Conservation (phyloP, 1,284 basidiomycete species). For the Phellopilus nigrolimitatus region DNA sequence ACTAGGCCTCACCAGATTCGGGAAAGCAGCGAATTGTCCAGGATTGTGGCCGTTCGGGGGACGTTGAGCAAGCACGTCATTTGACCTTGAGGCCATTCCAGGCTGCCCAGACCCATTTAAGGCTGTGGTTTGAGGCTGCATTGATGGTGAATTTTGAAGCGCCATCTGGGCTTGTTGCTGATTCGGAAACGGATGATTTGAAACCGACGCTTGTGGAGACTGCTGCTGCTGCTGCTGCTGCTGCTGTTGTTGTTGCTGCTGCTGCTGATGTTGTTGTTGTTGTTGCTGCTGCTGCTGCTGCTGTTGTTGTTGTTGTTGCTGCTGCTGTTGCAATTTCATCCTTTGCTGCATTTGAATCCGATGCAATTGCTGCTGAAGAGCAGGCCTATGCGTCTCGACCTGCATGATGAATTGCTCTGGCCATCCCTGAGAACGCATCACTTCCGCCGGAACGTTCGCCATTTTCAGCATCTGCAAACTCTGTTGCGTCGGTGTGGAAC, state of each 20-base stretch:
- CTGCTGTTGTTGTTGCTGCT: neutral
- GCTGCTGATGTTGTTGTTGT: neutral
- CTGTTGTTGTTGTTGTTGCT: neutral
- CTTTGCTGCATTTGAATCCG: constrained; percentile 23
- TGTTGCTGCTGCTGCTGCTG: constrained; percentile 7
- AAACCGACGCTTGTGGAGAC: no score
- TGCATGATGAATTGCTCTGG: constrained; percentile 46
- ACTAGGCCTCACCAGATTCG: neutral
- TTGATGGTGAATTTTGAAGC: neutral
- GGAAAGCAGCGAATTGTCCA: neutral
- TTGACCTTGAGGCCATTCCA: neutral
- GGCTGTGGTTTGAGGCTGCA: neutral
- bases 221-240: constrained; percentile 6
- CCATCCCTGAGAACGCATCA: constrained; percentile 50
- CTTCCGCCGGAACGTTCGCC: constrained; percentile 39
- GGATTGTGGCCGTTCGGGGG: neutral
- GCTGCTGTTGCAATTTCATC: constrained; percentile 4
- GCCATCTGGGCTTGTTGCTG: neutral
- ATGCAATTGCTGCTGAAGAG: constrained; percentile 24
- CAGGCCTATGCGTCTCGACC: constrained; percentile 51
- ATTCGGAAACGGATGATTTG: neutral
- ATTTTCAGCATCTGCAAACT: constrained; percentile 32
- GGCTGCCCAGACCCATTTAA: neutral
- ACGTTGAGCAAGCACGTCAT: neutral
- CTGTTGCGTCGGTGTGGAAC: constrained; percentile 20